Evolutionary conservation across 2,329 filamentous ascomycete genomes (phyloP), one percentile per base, ranked within the genome.

Genomic region (Orbilia javanica): DNA sequence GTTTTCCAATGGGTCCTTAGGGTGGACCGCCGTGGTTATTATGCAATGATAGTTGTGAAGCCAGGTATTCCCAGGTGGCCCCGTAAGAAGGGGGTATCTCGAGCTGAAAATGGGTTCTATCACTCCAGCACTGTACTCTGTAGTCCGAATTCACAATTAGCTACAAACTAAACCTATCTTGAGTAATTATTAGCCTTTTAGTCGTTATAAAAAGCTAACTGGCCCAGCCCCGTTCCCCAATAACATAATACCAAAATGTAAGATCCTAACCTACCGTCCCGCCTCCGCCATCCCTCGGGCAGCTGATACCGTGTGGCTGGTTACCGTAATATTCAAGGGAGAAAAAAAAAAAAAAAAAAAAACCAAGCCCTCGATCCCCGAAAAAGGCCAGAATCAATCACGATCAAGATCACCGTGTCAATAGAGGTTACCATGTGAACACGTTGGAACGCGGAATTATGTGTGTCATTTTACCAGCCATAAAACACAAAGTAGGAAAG

Each of bases 401-500:
- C 4, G 52, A 57, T 36, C 36, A 36, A 34, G 52, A 57, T 57
- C 10, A 36, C 29, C 29, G 52, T 57, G 27, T n/a, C 25, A 31
- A 31, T 53, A 27, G 7, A 13, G 31, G 18, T 39, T 57, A 53
- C 25, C 25, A 15, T 29, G 29, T 2, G 52, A 57, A 57, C 52
- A 57, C 52, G n/a, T 57, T 10, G 52, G 22, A 57, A 57, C 18
- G 13, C 29, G 52, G n/a, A 10, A 31, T 39, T n/a, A 13, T 57
- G 39, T 57, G 52, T 57, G 52, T 57, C 52, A 57, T 57, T 22
- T 57, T 6, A 25, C 10, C 13, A 34, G 50, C n/a, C n/a, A 36
- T 20, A 20, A 57, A 20, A 8, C 29, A 36, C 52, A 36, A 57
- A 57, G 52, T 57, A 57, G 52, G 52, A 34, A 57, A 39, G 29